Conservation (phyloP, 1,139 yeast genomes). For the Lodderomyces parapsilosis region DNA sequence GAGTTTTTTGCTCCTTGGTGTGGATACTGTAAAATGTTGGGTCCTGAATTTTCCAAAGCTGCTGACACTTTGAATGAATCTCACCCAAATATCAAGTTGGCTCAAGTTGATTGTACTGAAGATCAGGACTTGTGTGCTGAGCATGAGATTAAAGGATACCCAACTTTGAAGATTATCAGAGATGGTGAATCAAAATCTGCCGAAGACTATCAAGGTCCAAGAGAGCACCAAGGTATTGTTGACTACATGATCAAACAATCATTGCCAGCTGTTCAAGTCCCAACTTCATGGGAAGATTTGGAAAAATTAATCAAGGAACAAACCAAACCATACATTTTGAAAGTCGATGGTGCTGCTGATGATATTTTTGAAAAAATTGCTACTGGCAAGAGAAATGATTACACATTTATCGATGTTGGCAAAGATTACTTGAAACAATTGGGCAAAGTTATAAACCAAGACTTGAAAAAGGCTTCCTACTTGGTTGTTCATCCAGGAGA, state of each 20-base stretch:
- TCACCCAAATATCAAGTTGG: conserved; percentile 64
- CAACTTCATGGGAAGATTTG: conserved; percentile 49
- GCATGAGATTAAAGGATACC: conserved; percentile 83
- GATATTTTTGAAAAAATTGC: conserved; percentile 57
- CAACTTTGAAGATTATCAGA: conserved; percentile 84
- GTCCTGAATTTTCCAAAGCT: conserved; percentile 86
- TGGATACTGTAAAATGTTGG: conserved; percentile 95
- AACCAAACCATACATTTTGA: conserved; percentile 55
- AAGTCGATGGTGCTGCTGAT: conserved; percentile 36
- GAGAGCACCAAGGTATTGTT: conserved; percentile 76
- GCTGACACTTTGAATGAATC: conserved; percentile 70
- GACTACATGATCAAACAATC: conserved; percentile 81
- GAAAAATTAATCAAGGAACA: conserved; percentile 48
- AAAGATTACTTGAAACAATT: conserved; percentile 30
- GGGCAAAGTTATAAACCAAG: conserved; percentile 21
- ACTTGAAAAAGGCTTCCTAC: conserved; percentile 27
- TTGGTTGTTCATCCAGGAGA: conserved; percentile 39
- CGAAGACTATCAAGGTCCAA: conserved; percentile 76
- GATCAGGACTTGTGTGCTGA: conserved; percentile 77
- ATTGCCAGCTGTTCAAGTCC: conserved; percentile 69
- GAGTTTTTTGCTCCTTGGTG: conserved; percentile 99
- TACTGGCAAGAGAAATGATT: conserved; percentile 56
- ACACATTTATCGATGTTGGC: conserved; percentile 58
- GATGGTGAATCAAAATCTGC: conserved; percentile 55
- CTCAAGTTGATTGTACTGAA: conserved; percentile 91